Base-by-base conservation (phyloP, 768 basidiomycete species). In the Mycena kentingensis region DNA sequence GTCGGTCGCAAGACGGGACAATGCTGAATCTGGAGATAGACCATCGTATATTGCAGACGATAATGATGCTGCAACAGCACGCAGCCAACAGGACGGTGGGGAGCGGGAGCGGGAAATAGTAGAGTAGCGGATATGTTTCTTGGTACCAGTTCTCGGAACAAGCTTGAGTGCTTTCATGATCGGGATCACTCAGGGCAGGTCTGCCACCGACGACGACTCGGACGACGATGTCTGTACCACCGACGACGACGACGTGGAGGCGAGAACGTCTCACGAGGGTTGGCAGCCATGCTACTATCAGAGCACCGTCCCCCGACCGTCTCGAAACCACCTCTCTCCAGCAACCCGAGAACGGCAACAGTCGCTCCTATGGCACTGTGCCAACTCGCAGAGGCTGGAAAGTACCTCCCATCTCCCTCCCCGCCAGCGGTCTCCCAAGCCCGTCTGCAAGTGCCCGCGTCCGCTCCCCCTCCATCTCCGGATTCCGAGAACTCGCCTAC, bases 11-110 rank as follows among this genome's bases (percentile, higher is more conserved):
- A 6, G 84, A 88, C 61, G 88, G 88, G 12, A 78, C 80, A 18
- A 83, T 86, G 76, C 67, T 90, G 52, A 87, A 78, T 63, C 70
- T 93, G 48, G 90, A 92, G 57, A 87, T 93, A 63, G 90, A 91
- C 54, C 82, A 90, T 25, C 83, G 84, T 15, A 68, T 85, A 18
- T 73, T 93, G 49, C 85, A 89, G 66, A 76, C 82, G 16, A 73
- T 80, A 87, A 78, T 63, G 87, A 88, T 13, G 61, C 90, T 58
- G 87, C 87, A 18, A 71, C 85, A 56, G 72, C 91, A 11, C 67
- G 91, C 55, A 90, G n/a, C n/a, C n/a, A n/a, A n/a, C n/a, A n/a
- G n/a, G n/a, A n/a, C n/a, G n/a, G n/a, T n/a, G n/a, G n/a, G n/a
- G n/a, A n/a, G n/a, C 19, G 13, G 15, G 37, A 11, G 37, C 13